phyloP scores from a whole-genome alignment of 768 basidiomycete species.

The Suillus placidus region DNA sequence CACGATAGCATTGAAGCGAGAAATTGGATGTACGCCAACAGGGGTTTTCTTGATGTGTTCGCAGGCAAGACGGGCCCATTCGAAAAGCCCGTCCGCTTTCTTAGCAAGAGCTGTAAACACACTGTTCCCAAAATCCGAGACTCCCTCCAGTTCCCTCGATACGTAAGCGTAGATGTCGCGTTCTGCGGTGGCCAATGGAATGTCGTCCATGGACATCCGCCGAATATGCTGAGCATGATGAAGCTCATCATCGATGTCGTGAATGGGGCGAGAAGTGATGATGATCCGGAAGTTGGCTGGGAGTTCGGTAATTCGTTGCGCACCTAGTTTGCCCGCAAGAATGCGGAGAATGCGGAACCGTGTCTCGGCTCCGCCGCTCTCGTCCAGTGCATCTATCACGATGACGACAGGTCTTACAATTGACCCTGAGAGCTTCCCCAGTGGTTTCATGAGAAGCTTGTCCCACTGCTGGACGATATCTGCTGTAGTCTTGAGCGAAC shows the following conservation, averaged over 20 bases:
- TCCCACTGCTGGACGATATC: slow-evolving; percentile 16
- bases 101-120: neutral
- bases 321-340: neutral
- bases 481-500: neutral
- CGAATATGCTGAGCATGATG: neutral
- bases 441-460: slow-evolving; percentile 18
- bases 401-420: slow-evolving; percentile 23
- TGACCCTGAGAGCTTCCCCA: slow-evolving; percentile 4
- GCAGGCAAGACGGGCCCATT: neutral
- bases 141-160: neutral
- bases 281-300: slow-evolving; percentile 11
- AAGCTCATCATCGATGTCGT: neutral
- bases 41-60: neutral
- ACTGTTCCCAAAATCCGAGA: neutral
- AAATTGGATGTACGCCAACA: neutral
- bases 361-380: slow-evolving; percentile 10
- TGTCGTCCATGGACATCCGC: neutral
- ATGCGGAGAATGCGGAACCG: slow-evolving; percentile 17
- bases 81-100: neutral
- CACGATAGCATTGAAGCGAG: neutral
- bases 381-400: slow-evolving; percentile 29
- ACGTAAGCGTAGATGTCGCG: neutral
- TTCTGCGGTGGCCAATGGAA: neutral
- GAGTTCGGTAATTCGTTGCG: neutral
- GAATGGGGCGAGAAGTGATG: slow-evolving; percentile 2